Percentiles rank a stretch among this genome's conserved stretches.
Evolutionary conservation across 441 rosid species (phyloP).

Genomic region (Theobroma grandiflorum): DNA sequence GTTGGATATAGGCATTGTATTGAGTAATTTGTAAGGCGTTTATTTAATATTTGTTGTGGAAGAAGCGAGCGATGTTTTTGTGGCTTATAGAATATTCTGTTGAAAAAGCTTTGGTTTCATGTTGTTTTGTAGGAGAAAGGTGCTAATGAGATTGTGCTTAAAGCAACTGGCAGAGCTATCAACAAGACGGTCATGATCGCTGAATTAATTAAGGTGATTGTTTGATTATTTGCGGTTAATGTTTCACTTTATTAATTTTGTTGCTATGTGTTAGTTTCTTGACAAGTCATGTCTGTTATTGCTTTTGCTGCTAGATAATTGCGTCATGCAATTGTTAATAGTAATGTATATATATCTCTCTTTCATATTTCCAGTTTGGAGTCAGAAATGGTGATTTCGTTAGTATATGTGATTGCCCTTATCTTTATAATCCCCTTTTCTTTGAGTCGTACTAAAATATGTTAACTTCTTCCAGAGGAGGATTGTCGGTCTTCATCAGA

Average conservation of each 20-base stretch:
- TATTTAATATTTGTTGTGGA: not conserved
- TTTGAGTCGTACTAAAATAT: conserved; percentile 5
- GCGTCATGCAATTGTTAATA: not conserved
- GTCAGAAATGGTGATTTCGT: not conserved
- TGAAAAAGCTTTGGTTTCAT: not conserved
- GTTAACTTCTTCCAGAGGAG: conserved; percentile 55
- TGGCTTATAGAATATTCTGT: not conserved
- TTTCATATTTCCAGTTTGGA: not conserved
- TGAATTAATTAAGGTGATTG: conserved; percentile 71
- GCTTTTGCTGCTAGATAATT: not conserved
- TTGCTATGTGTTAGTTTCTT: not conserved
- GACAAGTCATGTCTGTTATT: not conserved
- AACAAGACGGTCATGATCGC: conserved; percentile 83
- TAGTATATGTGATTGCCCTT: not conserved
- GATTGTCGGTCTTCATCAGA: conserved; percentile 74
- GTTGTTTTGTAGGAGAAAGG: conserved; percentile 65
- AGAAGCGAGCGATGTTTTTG: not conserved
- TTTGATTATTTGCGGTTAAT: not conserved
- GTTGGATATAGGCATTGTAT: not conserved
- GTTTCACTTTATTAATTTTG: not conserved
- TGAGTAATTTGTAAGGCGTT: not conserved
- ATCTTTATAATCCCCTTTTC: not conserved
- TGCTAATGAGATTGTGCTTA: conserved; percentile 64
- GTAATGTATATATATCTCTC: not conserved
- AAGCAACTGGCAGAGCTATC: conserved; percentile 89